Evolutionary conservation across 2,329 filamentous ascomycete species (phyloP).

Genomic region (Diaporthe longicolla): DNA sequence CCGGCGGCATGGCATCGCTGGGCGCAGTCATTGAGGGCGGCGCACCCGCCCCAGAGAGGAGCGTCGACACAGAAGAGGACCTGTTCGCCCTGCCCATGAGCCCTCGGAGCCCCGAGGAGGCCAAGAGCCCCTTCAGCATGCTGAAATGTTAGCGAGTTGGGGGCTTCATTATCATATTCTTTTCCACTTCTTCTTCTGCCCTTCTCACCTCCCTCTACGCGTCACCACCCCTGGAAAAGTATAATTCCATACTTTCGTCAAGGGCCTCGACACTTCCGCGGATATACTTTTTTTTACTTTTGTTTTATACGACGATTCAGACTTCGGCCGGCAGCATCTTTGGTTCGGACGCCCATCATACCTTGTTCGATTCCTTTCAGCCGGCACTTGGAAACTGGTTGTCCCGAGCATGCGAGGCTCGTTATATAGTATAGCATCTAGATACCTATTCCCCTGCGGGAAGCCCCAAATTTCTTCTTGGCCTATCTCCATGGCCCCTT

Average conservation of each 20-base stretch:
- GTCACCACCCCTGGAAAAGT: conserved; percentile 19
- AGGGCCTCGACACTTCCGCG: not conserved
- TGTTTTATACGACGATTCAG: conserved; percentile 19
- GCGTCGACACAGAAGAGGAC: conserved; percentile 78
- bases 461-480: conserved; percentile 35
- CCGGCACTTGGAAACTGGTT: conserved; percentile 31
- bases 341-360: conserved; percentile 20
- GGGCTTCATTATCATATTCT: not conserved
- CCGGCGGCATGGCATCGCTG: conserved; percentile 54
- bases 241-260: conserved; percentile 12
- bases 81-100: conserved; percentile 91
- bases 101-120: conserved; percentile 88
- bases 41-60: conserved; percentile 48
- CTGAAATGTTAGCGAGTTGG: conserved; percentile 47
- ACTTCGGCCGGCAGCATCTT: conserved; percentile 23
- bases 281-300: conserved; percentile 22
- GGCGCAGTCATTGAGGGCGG: conserved; percentile 57
- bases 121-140: conserved; percentile 83
- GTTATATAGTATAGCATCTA: conserved; percentile 40
- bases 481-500: conserved; percentile 10
- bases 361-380: conserved; percentile 18
- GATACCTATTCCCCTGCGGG: conserved; percentile 42
- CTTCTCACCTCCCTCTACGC: conserved; percentile 3
- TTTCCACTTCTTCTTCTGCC: conserved; percentile 6
- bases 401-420: conserved; percentile 32